A percentile compares a stretch with the other conserved stretches of the same genome.
These are phyloP conservation scores for Strobilomyces echinocephalus DNA, from an alignment of 768 basidiomycete genomes.

Conservation along the genomic window DNA sequence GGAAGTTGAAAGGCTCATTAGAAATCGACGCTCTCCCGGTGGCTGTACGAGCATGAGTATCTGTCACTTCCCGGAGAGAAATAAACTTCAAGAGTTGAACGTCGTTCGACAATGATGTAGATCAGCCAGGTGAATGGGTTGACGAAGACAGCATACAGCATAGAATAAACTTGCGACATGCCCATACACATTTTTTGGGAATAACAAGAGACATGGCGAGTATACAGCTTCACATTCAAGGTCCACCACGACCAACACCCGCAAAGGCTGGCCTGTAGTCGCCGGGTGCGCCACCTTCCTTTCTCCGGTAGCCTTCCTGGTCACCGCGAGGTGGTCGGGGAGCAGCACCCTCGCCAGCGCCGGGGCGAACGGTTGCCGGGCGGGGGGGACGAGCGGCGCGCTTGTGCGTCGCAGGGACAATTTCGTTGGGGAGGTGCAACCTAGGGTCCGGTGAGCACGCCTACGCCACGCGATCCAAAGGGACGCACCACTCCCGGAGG, in stretches of 20 bases:
- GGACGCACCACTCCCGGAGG: constrained; percentile 75
- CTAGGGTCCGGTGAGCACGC: constrained; percentile 33
- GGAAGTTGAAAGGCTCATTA: no score
- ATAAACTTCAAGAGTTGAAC: no score
- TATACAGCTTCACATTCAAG: constrained; percentile 49
- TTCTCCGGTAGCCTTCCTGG: constrained; percentile 85
- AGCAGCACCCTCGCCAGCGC: constrained; percentile 68
- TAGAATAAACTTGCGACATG: constrained; percentile 27
- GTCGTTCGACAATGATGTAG: no score
- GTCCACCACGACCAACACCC: constrained; percentile 85
- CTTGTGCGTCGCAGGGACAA: constrained; percentile 97
- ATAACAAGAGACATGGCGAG: neutral
- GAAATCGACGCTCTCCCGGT: no score
- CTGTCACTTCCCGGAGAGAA: no score
- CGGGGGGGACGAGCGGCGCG: constrained; percentile 87
- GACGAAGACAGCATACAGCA: constrained; percentile 15
- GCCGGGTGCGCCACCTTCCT: constrained; percentile 81
- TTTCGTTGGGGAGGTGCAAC: constrained; percentile 92
- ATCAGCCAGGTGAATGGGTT: no score
- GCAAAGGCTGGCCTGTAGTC: constrained; percentile 88
- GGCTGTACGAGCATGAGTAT: no score
- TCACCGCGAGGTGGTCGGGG: constrained; percentile 88
- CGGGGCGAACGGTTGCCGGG: constrained; percentile 68
- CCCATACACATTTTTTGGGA: constrained; percentile 26
- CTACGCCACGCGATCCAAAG: constrained; percentile 2